These are phyloP conservation scores for Acmispon strigosus DNA, from an alignment of 306 rosid species.

Conservation along the genomic window DNA sequence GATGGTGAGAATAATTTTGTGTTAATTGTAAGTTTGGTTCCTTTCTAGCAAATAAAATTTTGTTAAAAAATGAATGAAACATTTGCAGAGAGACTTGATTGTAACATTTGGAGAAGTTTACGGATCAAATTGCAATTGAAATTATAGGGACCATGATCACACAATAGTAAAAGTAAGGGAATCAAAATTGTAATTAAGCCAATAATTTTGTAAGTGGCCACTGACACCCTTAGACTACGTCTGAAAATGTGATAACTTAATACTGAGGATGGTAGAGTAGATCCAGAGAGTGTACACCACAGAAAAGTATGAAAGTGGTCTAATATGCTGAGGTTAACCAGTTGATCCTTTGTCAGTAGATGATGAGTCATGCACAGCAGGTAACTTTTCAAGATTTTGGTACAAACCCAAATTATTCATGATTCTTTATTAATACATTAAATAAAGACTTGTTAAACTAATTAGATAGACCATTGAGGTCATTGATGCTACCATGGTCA, in stretches of 20 bases:
- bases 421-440: background rate
- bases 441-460: background rate
- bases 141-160: too few relatives aligned
- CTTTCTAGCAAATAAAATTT: too few relatives aligned
- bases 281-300: background rate
- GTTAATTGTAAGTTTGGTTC: too few relatives aligned
- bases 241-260: background rate
- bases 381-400: background rate
- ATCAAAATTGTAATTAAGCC: too few relatives aligned
- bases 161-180: too few relatives aligned
- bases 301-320: background rate
- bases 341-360: conserved; percentile 1
- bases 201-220: background rate
- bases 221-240: background rate
- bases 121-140: too few relatives aligned
- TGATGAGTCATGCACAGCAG: background rate
- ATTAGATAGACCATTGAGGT: background rate
- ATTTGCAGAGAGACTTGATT: too few relatives aligned
- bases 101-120: too few relatives aligned
- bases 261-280: background rate
- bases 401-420: background rate
- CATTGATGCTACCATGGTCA: background rate
- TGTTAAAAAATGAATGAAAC: too few relatives aligned
- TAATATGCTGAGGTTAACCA: background rate
- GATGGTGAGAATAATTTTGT: background rate